Percentiles rank a stretch among this genome's conserved stretches.
These are phyloP conservation scores for Pilasporangium apinafurcum DNA, from an alignment of 352 stramenopile species.

Conservation along the genomic window DNA sequence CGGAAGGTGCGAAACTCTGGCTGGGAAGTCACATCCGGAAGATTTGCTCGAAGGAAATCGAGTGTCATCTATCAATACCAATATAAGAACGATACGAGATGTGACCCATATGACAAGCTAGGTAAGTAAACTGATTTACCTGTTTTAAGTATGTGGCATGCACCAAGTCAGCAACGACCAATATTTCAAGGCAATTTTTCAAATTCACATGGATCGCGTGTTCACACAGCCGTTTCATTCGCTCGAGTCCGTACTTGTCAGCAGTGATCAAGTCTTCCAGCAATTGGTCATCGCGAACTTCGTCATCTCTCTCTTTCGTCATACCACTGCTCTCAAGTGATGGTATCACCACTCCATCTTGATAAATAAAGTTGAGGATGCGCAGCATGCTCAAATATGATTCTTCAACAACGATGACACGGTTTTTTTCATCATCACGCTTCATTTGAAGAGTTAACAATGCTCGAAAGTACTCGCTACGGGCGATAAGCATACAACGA, in stretches of 20 bases:
- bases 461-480: constrained; percentile 68
- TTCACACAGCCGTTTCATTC: constrained; percentile 65
- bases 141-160: constrained; percentile 52
- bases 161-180: constrained; percentile 56
- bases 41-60: constrained; percentile 13
- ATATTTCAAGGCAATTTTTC: constrained; percentile 50
- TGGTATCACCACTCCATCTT: constrained; percentile 28
- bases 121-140: constrained; percentile 5
- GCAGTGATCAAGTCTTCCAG: constrained; percentile 71
- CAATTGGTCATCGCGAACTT: constrained; percentile 22
- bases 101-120: not conserved
- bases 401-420: constrained; percentile 47
- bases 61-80: constrained; percentile 3
- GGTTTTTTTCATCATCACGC: not conserved
- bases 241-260: constrained; percentile 66
- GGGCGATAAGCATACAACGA: constrained; percentile 47
- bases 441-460: constrained; percentile 31
- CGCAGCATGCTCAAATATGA: constrained; percentile 36
- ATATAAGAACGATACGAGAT: not conserved
- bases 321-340: too few relatives aligned
- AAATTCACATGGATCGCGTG: constrained; percentile 31
- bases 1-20: constrained; percentile 23
- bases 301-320: not conserved
- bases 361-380: constrained; percentile 75
- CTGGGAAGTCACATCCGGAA: constrained; percentile 2